Percentiles rank a stretch among this genome's conserved stretches.
Evolutionary conservation across 1,139 yeast genomes (phyloP).

Genomic region (Hemisphaericaspora xylofermentans): DNA sequence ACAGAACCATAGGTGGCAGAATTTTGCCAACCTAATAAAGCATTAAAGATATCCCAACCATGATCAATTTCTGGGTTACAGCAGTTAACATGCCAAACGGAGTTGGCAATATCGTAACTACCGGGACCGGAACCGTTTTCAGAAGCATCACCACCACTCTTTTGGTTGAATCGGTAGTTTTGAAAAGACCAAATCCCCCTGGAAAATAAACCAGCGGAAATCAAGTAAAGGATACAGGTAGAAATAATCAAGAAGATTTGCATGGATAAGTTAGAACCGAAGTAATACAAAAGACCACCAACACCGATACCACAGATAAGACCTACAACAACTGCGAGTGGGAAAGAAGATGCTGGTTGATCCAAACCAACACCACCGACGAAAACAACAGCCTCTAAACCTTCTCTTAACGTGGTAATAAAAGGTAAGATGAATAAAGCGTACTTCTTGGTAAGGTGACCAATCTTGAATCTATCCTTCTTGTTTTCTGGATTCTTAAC

Average conservation of each 20-base stretch:
- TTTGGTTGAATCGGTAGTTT: constrained; percentile 55
- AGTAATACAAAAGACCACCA: constrained; percentile 68
- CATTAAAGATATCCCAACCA: constrained; percentile 90
- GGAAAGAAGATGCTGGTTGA: constrained; percentile 76
- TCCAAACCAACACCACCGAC: constrained; percentile 87
- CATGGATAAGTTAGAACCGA: constrained; percentile 74
- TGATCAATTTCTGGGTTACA: constrained; percentile 87
- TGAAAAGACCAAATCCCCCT: constrained; percentile 89
- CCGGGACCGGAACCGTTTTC: constrained; percentile 93
- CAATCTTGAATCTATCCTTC: constrained; percentile 33
- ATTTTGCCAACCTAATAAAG: constrained; percentile 35
- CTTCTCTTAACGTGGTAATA: constrained; percentile 84
- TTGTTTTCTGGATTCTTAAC: constrained; percentile 39
- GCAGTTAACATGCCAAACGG: constrained; percentile 94
- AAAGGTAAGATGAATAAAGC: constrained; percentile 79
- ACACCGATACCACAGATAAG: constrained; percentile 65
- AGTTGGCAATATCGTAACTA: constrained; percentile 69
- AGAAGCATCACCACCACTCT: constrained; percentile 85
- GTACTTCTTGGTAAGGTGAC: constrained; percentile 55
- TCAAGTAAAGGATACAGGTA: constrained; percentile 80
- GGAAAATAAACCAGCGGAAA: constrained; percentile 85
- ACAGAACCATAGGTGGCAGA: constrained; percentile 85
- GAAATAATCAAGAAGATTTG: constrained; percentile 79
- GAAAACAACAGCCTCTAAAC: constrained; percentile 87
- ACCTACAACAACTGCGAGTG: constrained; percentile 80